phyloP scores from a whole-genome alignment of 2,329 filamentous ascomycete genomes.

The Trichocomaceae sp. region DNA sequence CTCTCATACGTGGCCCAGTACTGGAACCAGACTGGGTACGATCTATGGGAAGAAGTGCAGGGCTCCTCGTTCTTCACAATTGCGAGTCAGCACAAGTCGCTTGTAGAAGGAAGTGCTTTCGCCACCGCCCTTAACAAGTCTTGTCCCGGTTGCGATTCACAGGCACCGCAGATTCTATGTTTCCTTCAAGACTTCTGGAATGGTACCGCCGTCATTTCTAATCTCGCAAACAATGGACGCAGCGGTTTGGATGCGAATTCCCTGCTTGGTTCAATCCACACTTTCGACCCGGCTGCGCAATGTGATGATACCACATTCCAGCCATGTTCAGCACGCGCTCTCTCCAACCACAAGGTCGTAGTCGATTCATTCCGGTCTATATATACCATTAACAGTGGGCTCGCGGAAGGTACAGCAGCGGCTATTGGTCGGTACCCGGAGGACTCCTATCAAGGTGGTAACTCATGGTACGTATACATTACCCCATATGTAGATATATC shows the following conservation, averaged over 20 bases:
- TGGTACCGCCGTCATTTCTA: slow-evolving; percentile 56
- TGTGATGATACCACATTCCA: slow-evolving; percentile 58
- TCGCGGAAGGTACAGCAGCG: slow-evolving; percentile 26
- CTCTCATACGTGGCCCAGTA: slow-evolving; percentile 57
- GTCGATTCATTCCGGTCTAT: slow-evolving; percentile 67
- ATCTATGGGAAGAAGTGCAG: slow-evolving; percentile 76
- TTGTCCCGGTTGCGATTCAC: slow-evolving; percentile 56
- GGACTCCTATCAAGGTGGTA: slow-evolving; percentile 69
- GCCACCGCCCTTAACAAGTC: slow-evolving; percentile 58
- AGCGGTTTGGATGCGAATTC: slow-evolving; percentile 67
- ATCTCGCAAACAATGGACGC: slow-evolving; percentile 55
- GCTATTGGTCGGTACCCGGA: slow-evolving; percentile 60
- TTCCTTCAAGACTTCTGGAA: slow-evolving; percentile 71
- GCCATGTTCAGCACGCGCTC: slow-evolving; percentile 61
- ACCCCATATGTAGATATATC: no score
- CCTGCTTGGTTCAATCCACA: slow-evolving; percentile 47
- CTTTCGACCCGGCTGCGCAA: slow-evolving; percentile 28
- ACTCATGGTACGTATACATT: slow-evolving; percentile 55
- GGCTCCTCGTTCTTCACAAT: slow-evolving; percentile 76
- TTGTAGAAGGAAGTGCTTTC: slow-evolving; percentile 49
- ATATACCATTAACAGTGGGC: slow-evolving; percentile 50
- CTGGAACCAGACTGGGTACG: slow-evolving; percentile 56
- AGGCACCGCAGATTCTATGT: slow-evolving; percentile 66
- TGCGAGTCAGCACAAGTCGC: slow-evolving; percentile 60
- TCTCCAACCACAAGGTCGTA: slow-evolving; percentile 70